These are phyloP conservation scores for Erythrophleum fordii DNA, from an alignment of 306 rosid genomes.

Conservation along the genomic window DNA sequence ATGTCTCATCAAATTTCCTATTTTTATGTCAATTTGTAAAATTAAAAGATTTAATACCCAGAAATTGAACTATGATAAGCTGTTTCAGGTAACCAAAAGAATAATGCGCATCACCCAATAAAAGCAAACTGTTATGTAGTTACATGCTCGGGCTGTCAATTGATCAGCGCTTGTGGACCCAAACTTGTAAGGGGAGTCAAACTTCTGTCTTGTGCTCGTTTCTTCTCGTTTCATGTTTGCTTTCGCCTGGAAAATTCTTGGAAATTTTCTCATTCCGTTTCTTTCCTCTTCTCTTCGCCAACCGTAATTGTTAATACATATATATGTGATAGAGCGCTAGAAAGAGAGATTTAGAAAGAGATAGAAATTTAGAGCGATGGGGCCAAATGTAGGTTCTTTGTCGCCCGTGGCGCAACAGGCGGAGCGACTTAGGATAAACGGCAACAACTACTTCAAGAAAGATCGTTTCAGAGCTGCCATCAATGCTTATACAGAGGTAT, in stretches of 20 bases:
- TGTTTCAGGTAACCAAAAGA: too few relatives aligned
- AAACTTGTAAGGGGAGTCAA: neutral
- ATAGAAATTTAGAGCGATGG: slow-evolving; percentile 45
- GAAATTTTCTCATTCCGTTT: neutral
- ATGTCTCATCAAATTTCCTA: too few relatives aligned
- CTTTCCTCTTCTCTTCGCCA: neutral
- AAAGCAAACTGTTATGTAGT: neutral
- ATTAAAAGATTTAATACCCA: too few relatives aligned
- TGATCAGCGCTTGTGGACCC: neutral
- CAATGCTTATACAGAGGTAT: slow-evolving; percentile 92
- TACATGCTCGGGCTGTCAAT: neutral
- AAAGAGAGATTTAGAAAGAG: neutral
- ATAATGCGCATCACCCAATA: neutral
- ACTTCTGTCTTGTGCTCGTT: neutral
- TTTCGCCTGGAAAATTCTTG: neutral
- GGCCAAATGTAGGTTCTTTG: slow-evolving; percentile 43
- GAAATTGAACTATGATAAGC: too few relatives aligned
- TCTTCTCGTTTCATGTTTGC: neutral
- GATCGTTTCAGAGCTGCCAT: slow-evolving; percentile 86
- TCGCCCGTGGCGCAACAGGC: slow-evolving; percentile 59
- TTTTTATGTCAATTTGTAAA: too few relatives aligned
- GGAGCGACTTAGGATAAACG: slow-evolving; percentile 68
- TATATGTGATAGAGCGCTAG: too few relatives aligned
- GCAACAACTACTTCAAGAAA: slow-evolving; percentile 81
- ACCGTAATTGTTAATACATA: neutral